A percentile compares a stretch with the other conserved stretches of the same genome.
Evolutionary conservation across 2,329 filamentous ascomycete species (phyloP).

Genomic region (Fusarium sp.): DNA sequence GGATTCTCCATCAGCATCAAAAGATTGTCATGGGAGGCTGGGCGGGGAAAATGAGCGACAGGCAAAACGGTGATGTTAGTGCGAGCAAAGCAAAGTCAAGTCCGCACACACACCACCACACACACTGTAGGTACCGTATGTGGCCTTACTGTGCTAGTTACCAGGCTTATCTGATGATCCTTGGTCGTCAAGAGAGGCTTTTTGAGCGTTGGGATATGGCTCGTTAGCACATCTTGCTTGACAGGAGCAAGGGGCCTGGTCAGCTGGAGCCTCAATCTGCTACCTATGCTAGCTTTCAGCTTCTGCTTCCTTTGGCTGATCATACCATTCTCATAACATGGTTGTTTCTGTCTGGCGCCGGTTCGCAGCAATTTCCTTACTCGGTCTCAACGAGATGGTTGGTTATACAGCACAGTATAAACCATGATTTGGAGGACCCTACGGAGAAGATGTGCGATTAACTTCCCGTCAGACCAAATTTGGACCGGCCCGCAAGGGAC

Average conservation of each 20-base stretch:
- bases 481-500: slow-evolving; percentile 37
- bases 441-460: slow-evolving; percentile 27
- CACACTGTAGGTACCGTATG: slow-evolving; percentile 12
- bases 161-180: slow-evolving; percentile 42
- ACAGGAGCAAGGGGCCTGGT: slow-evolving; percentile 43
- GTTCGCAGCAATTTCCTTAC: slow-evolving; percentile 17
- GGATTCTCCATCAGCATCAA: slow-evolving; percentile 28
- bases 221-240: slow-evolving; percentile 24
- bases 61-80: slow-evolving; percentile 24
- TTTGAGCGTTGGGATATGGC: slow-evolving; percentile 34
- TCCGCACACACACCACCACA: slow-evolving; percentile 32
- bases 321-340: slow-evolving; percentile 23
- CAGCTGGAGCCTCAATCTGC: slow-evolving; percentile 41
- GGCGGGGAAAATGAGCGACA: slow-evolving; percentile 34
- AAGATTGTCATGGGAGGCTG: slow-evolving; percentile 29
- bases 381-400: slow-evolving; percentile 3
- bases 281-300: slow-evolving; percentile 33
- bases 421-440: slow-evolving; percentile 2
- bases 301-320: slow-evolving; percentile 21
- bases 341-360: neutral
- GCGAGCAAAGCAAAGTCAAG: slow-evolving; percentile 21
- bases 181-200: slow-evolving; percentile 33
- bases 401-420: slow-evolving; percentile 19
- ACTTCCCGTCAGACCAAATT: slow-evolving; percentile 39
- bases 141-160: slow-evolving; percentile 22